Base-by-base conservation (phyloP, 2,329 filamentous ascomycete genomes). In the Ophiognomonia clavigignenti-juglandacearum region DNA sequence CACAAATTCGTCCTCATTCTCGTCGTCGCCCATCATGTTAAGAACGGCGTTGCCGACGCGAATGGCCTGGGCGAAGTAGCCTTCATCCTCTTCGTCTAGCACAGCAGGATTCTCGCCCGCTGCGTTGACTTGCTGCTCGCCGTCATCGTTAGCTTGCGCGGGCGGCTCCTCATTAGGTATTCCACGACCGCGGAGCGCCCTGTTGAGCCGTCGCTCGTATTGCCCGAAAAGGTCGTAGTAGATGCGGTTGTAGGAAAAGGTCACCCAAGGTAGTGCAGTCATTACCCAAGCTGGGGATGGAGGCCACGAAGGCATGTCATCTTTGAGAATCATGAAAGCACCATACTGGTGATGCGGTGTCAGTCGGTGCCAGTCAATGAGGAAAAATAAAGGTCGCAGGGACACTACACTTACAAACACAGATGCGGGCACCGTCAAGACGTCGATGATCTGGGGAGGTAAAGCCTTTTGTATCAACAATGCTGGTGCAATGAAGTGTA, bases 271-370 rank as follows among this genome's bases (percentile, higher is more conserved):
- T 51, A 78, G 71, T 3, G 73, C 52, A 2, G 71, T 64, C 43
- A 80, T 60, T n/a, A 70, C 72, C 49, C 76, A 71, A 32, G 70
- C 66, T 1, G 75, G 72, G 1, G 75, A 73, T 0, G 76, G 77
- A 1, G 78, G 77, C 77, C 77, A 81, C 13, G 60, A 57, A 18
- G 74, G 62, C 39, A 72, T 64, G n/a, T 70, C 58, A 34, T 75
- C 65, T 36, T 70, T 65, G 44, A 71, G 64, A 29, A 73, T 57
- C 22, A 74, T 68, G 27, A 69, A 66, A 10, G 70, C 65, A 41
- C 69, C 71, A 47, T 74, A 78, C 77, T 80, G 44, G 29, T 45
- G 5, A 29, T 22, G 24, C 11, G 14, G 13, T 3, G 10, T 6
- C 22, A 11, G 4, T 16, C n/a, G n/a, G n/a, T n/a, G n/a, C n/a